phyloP scores from a whole-genome alignment of 768 basidiomycete genomes.

The Saitozyma sp. region DNA sequence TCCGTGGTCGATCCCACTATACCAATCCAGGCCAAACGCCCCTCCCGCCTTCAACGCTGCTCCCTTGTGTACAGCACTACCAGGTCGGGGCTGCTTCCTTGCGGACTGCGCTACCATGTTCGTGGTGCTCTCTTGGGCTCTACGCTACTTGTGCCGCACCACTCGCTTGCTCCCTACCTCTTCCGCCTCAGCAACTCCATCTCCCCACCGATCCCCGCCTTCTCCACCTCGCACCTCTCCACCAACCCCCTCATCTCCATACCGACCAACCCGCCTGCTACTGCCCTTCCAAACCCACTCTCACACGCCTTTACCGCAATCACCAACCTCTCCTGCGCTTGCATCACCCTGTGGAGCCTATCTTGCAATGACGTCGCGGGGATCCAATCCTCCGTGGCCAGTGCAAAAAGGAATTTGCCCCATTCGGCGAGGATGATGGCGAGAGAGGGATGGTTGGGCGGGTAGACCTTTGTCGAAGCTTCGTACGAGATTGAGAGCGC shows the following conservation, averaged over 20 bases:
- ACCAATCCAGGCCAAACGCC: no score
- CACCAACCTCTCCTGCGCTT: constrained; percentile 58
- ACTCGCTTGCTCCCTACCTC: neutral
- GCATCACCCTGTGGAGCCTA: constrained; percentile 8
- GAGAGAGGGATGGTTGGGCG: constrained; percentile 71
- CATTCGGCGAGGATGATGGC: constrained; percentile 74
- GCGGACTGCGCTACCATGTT: no score
- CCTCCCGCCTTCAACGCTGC: no score
- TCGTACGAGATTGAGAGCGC: constrained; percentile 59
- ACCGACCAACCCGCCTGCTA: constrained; percentile 69
- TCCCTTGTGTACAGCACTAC: neutral
- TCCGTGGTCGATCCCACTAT: no score
- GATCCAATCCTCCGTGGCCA: neutral
- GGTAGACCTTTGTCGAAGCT: constrained; percentile 62
- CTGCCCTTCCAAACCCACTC: constrained; percentile 66
- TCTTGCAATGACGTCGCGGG: constrained; percentile 12
- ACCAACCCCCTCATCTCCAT: constrained; percentile 63
- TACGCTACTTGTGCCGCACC: neutral
- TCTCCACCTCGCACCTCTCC: constrained; percentile 68
- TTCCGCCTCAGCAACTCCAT: neutral
- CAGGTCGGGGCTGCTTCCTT: neutral
- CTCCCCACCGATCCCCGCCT: neutral
- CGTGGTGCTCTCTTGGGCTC: no score
- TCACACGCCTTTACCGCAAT: constrained; percentile 64
- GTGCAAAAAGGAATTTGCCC: constrained; percentile 66